Base-by-base conservation (phyloP, 345 rosid genomes). In the Cardamine chenopodiifolia region DNA sequence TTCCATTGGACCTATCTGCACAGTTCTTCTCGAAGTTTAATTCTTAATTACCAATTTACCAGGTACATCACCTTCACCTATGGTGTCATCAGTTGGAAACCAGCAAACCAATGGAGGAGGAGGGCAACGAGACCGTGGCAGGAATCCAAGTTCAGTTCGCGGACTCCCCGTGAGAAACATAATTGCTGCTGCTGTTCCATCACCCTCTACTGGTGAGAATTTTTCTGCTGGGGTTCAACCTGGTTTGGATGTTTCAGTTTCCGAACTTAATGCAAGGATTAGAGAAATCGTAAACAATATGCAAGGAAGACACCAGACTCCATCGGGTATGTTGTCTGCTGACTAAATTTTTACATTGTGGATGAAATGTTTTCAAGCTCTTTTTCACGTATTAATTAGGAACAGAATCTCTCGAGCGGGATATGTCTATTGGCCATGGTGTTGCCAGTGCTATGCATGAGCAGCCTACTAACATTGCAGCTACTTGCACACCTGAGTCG, bases 61-160 rank as follows among this genome's bases (percentile, higher is more conserved):
- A 88, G 97, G 90, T 64, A 79, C 87, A 5, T 45, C 89, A 10
- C 26, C 79, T 25, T 86, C 92, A 25, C 87, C 96, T 19, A 80
- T 77, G 37, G 67, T 85, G 65, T 81, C 96, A 53, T 75, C 85
- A 4, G 67, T 78, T 63, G 92, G 89, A 72, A 77, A 82, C 75
- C 82, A 90, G 75, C 70, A 68, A 60, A 82, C 70, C 72, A 82
- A 69, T 68, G 86, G 80, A 20, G 89, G 80, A 20, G 89, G 82
- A 39, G 62, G 68, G 62, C 93, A 82, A 71, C 90, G 82, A 62
- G 89, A 83, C 60, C 86, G n/a, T 37, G 70, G 75, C 66, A 82
- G 66, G 71, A 53, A 68, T 81, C 64, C 93, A 37, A 83, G 80
- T 65, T 64, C 85, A 54, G 74, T 66, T 37, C 66, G 77, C 50